Evolutionary conservation across 768 basidiomycete genomes (phyloP).

Genomic region (Astraeus odoratus): DNA sequence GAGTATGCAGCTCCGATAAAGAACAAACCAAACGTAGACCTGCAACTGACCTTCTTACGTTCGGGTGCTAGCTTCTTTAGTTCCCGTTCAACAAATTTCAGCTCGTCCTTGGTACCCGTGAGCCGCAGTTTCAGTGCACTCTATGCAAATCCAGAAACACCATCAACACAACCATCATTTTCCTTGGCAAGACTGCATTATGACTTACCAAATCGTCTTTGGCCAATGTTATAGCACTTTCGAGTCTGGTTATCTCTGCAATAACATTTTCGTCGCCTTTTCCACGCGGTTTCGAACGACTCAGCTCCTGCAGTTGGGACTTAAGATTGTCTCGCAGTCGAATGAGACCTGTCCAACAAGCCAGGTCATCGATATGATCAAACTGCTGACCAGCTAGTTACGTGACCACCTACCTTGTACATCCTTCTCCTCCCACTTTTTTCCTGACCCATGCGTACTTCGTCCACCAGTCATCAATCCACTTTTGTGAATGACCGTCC

Average conservation of each 20-base stretch:
- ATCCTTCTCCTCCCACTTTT: slow-evolving; percentile 95
- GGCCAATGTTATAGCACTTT: slow-evolving; percentile 66
- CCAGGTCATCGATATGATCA: background rate
- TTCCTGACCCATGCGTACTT: slow-evolving; percentile 64
- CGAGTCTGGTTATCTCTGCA: slow-evolving; percentile 70
- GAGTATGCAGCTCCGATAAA: background rate
- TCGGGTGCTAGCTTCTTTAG: slow-evolving; percentile 62
- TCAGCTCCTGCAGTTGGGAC: slow-evolving; percentile 74
- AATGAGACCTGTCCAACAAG: slow-evolving; percentile 31
- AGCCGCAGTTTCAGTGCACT: slow-evolving; percentile 69
- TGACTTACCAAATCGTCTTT: slow-evolving; percentile 75
- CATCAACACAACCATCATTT: background rate
- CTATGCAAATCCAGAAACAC: slow-evolving; percentile 31
- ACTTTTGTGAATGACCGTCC: slow-evolving; percentile 95
- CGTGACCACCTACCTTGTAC: slow-evolving; percentile 60
- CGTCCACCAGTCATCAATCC: slow-evolving; percentile 95
- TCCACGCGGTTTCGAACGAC: slow-evolving; percentile 73
- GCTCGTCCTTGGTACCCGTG: slow-evolving; percentile 74
- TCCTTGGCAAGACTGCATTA: background rate
- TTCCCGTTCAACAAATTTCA: slow-evolving; percentile 73
- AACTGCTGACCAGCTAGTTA: slow-evolving; percentile 19
- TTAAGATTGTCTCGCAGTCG: slow-evolving; percentile 67
- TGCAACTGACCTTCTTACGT: slow-evolving; percentile 52
- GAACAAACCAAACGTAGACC: background rate
- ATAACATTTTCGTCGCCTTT: slow-evolving; percentile 78